A percentile compares a stretch with the other conserved stretches of the same genome.
phyloP scores from a whole-genome alignment of 163 green algal species.

The Volvox carteri region DNA sequence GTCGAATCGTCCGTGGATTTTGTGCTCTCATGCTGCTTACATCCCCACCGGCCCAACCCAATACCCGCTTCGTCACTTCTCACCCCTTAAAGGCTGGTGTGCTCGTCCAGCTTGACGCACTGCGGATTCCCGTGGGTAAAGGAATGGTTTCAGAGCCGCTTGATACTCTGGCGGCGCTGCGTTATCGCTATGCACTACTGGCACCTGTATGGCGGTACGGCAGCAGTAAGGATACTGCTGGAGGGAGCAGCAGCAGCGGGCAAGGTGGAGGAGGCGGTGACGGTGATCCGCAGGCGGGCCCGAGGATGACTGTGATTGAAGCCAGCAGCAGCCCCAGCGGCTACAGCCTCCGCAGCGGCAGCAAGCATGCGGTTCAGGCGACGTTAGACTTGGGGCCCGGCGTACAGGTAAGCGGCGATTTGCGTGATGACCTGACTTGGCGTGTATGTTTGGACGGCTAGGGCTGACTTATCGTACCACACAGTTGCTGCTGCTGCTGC shows the following conservation, averaged over 20 bases:
- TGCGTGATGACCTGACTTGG: no score
- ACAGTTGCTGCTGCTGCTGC: no score
- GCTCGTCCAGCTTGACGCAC: background rate
- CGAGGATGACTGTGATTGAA: no score
- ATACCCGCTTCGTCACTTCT: background rate
- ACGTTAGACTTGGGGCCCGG: background rate
- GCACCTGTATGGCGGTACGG: background rate
- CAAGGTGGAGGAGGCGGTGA: background rate
- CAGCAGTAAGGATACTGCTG: no score
- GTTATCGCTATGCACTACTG: slow-evolving; percentile 6
- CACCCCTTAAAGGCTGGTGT: background rate
- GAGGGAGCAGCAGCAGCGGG: background rate
- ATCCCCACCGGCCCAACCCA: no score
- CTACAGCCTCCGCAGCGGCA: no score
- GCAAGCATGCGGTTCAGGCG: background rate
- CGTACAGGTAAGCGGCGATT: background rate
- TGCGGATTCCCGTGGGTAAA: background rate
- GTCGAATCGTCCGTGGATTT: no score
- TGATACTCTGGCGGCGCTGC: background rate
- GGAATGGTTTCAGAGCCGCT: background rate
- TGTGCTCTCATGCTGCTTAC: no score
- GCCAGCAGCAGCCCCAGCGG: no score
- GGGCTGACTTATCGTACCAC: no score
- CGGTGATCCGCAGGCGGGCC: background rate
- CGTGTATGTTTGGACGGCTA: no score